Percentiles rank a stretch among this genome's conserved stretches.
Conservation (phyloP, 768 basidiomycete species). For the Lactarius sp. region DNA sequence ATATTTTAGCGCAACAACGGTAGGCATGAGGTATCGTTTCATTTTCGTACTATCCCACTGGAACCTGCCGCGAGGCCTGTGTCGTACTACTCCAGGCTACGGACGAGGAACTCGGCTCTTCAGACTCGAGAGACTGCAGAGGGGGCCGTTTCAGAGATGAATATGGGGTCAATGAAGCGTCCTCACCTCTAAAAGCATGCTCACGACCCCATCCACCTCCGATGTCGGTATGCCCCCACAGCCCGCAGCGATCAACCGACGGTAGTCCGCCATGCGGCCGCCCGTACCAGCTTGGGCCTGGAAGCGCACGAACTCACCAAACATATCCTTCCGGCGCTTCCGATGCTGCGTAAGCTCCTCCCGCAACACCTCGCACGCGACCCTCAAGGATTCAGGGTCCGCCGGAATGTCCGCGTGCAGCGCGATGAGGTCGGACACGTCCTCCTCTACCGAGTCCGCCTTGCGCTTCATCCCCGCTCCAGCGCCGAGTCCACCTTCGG, state of each 20-base stretch:
- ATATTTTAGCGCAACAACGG: constrained; percentile 7
- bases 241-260: constrained; percentile 82
- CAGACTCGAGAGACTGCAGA: constrained; percentile 69
- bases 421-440: constrained; percentile 57
- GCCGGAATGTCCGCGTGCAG: constrained; percentile 55
- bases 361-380: constrained; percentile 55
- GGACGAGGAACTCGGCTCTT: constrained; percentile 64
- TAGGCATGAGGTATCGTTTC: constrained; percentile 12
- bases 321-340: constrained; percentile 63
- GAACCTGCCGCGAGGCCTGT: constrained; percentile 18
- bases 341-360: constrained; percentile 62
- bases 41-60: constrained; percentile 19
- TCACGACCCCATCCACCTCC: constrained; percentile 86
- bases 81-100: constrained; percentile 36
- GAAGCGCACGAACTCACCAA: constrained; percentile 71
- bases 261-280: constrained; percentile 84
- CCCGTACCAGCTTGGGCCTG: constrained; percentile 90
- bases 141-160: constrained; percentile 3
- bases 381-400: constrained; percentile 48
- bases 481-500: constrained; percentile 14
- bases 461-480: constrained; percentile 41
- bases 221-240: constrained; percentile 80
- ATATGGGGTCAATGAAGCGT: constrained; percentile 2
- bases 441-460: constrained; percentile 43
- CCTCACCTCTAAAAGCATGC: constrained; percentile 77